Evolutionary conservation across 2,329 filamentous ascomycete species (phyloP), one percentile per base, ranked within the genome.

Genomic region (Blastomyces gilchristii): DNA sequence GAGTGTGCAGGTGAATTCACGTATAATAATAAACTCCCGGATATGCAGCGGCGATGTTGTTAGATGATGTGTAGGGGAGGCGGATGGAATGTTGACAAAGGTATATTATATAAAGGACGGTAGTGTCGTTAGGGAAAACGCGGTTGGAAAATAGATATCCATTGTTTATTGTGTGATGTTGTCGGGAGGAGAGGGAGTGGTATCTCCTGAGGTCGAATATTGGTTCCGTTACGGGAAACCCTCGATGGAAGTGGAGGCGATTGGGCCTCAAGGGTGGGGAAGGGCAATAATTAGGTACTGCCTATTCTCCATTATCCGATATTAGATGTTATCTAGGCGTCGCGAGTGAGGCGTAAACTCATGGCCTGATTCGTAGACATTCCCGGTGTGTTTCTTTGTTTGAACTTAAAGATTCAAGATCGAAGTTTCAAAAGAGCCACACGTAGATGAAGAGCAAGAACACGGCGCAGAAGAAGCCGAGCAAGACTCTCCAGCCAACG

Each of bases 401-500:
- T 16, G 41, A 41, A 12, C 37, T 61, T 25, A 11, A 18, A 3
- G 16, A 28, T 45, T 31, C 39, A 41, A 41, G 39, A 12, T 2
- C 8, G 31, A 22, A n/a, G 37, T 16, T 66, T 82, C 74, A 93
- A 71, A 90, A 94, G 65, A 96, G 76, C 92, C 93, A 97, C 64
- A 97, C 93, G 75, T 93, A 99, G 68, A 86, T 85, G 76, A 99
- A 99, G 68, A 97, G 75, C 62, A 93, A 73, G 66, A 88, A 84
- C 22, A 97, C 90, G 45, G 87, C 89, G 6, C 85, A 82, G 74
- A 99, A 96, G 77, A 99, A 99, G 53, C 80, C 82, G 60, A 97
- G 75, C 94, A 94, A 99, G 63, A 92, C 89, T 77, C 85, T 93
- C 94, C 94, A 99, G 71, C 91, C 88, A 11, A 99, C 87, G n/a